Conservation (phyloP, 139 green algal genomes). For the Coelastrella sp. region DNA sequence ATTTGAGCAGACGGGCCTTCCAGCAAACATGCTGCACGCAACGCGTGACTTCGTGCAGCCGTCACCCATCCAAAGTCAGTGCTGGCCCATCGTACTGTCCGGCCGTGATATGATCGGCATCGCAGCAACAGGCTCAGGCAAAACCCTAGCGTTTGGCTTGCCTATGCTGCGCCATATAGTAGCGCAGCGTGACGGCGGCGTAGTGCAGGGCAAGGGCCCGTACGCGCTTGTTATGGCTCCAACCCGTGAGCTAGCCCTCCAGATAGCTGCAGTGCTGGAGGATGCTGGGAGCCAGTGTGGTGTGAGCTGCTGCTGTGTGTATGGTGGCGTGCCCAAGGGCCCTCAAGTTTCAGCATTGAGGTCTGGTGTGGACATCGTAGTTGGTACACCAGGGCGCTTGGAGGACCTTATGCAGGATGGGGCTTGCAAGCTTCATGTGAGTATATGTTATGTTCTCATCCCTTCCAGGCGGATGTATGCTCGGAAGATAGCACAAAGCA, state of each 20-base stretch:
- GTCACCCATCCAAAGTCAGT: constrained; percentile 89
- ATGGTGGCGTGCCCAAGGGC: constrained; percentile 92
- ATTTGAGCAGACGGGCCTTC: constrained; percentile 78
- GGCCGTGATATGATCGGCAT: constrained; percentile 92
- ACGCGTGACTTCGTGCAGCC: constrained; percentile 75
- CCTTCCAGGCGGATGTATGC: too few relatives aligned
- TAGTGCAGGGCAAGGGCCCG: constrained; percentile 55
- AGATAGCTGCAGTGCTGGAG: constrained; percentile 87
- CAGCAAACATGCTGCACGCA: constrained; percentile 75
- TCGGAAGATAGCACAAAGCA: too few relatives aligned
- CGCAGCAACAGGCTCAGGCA: constrained; percentile 87
- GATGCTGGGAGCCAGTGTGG: constrained; percentile 68
- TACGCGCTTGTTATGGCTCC: constrained; percentile 87
- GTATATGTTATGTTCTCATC: not conserved
- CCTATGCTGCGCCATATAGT: constrained; percentile 85
- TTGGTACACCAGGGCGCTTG: constrained; percentile 93
- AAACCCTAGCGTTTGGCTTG: constrained; percentile 88
- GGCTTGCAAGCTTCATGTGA: constrained; percentile 63
- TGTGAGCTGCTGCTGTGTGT: constrained; percentile 82
- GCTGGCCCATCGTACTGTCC: constrained; percentile 86
- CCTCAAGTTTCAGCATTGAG: constrained; percentile 72
- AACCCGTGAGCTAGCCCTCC: constrained; percentile 93
- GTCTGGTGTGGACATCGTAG: constrained; percentile 75
- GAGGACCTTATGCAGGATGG: constrained; percentile 92
- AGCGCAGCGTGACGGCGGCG: constrained; percentile 65